Conservation (phyloP, 1,284 basidiomycete genomes). For the Rhodotorula sp. region DNA sequence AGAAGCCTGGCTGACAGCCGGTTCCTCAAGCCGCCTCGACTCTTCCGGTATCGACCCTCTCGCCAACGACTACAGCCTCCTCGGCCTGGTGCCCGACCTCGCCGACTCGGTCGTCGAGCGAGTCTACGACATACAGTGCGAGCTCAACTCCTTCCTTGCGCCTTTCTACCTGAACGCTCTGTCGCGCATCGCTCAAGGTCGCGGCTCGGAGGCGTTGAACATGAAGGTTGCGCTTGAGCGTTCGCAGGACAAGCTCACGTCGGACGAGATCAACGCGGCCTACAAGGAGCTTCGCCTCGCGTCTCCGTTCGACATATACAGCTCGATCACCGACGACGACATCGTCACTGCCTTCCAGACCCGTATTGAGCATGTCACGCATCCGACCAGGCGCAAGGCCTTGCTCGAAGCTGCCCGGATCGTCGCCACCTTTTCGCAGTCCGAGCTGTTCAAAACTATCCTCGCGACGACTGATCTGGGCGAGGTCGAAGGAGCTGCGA, state of each 20-base stretch:
- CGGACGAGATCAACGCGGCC: slow-evolving; percentile 24
- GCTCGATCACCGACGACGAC: slow-evolving; percentile 62
- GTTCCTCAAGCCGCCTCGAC: background rate
- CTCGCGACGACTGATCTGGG: slow-evolving; percentile 59
- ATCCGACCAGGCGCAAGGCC: slow-evolving; percentile 20
- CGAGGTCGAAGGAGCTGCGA: slow-evolving; percentile 49
- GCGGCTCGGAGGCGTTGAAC: slow-evolving; percentile 17
- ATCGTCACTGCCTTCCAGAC: slow-evolving; percentile 67
- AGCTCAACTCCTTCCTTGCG: background rate
- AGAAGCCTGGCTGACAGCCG: background rate
- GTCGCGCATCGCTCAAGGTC: slow-evolving; percentile 1
- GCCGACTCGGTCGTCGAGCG: slow-evolving; percentile 19
- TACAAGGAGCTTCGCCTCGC: slow-evolving; percentile 46
- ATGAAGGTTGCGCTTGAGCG: slow-evolving; percentile 18
- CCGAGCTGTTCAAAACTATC: slow-evolving; percentile 64
- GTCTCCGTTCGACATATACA: slow-evolving; percentile 58
- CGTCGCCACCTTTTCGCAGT: slow-evolving; percentile 54
- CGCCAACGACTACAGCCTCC: slow-evolving; percentile 17
- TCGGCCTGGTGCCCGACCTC: slow-evolving; percentile 33
- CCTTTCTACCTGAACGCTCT: slow-evolving; percentile 23
- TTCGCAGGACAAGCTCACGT: slow-evolving; percentile 7
- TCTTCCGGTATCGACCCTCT: slow-evolving; percentile 1
- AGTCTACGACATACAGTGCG: slow-evolving; percentile 18
- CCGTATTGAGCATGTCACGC: slow-evolving; percentile 25
- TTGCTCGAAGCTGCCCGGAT: slow-evolving; percentile 25